Conservation (phyloP, 2,329 filamentous ascomycete genomes). For the Metarhizium robertsii region DNA sequence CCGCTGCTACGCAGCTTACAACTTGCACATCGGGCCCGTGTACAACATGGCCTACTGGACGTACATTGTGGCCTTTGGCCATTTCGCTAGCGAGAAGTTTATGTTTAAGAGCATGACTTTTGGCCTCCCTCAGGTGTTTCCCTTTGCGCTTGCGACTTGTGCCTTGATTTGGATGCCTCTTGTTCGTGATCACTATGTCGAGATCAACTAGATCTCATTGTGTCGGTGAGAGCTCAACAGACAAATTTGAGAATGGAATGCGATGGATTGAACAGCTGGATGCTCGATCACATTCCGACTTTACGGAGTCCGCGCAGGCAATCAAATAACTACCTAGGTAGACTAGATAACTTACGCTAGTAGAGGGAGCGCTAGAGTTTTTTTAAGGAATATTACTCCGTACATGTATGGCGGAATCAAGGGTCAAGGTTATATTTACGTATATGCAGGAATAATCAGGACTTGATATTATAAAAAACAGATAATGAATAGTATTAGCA, state of each 20-base stretch:
- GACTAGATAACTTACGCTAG: too few relatives aligned
- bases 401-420: too few relatives aligned
- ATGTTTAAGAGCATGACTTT: slow-evolving; percentile 68
- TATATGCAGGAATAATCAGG: too few relatives aligned
- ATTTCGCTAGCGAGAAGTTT: slow-evolving; percentile 75
- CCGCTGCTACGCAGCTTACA: slow-evolving; percentile 74
- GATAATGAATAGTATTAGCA: too few relatives aligned
- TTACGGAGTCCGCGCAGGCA: too few relatives aligned
- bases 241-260: background rate
- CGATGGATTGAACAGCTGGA: too few relatives aligned
- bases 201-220: slow-evolving; percentile 19
- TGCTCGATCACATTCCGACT: too few relatives aligned
- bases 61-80: slow-evolving; percentile 66
- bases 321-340: too few relatives aligned
- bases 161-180: slow-evolving; percentile 52
- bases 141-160: slow-evolving; percentile 40
- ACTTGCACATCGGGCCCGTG: slow-evolving; percentile 60
- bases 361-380: too few relatives aligned
- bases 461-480: too few relatives aligned
- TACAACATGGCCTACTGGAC: slow-evolving; percentile 79
- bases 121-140: slow-evolving; percentile 45
- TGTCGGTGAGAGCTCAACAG: background rate
- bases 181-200: slow-evolving; percentile 64
- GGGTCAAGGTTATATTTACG: too few relatives aligned
- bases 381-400: too few relatives aligned